Percentiles rank a stretch among this genome's conserved stretches.
phyloP scores from a whole-genome alignment of 2,329 filamentous ascomycete genomes.

The Paecilomyces sp. region DNA sequence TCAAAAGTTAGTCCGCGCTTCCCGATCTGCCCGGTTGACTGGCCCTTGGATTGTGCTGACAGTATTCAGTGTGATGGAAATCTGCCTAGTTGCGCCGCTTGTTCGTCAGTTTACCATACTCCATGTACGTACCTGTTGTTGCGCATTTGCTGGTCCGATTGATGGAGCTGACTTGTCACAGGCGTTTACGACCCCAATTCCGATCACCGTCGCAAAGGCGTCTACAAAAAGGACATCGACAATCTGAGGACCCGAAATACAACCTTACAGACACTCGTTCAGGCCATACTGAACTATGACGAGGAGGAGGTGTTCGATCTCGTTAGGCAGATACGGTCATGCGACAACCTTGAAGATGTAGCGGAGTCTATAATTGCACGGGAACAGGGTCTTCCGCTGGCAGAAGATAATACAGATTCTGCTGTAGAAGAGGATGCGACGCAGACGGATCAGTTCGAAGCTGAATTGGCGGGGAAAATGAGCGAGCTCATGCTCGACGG shows the following conservation, averaged over 20 bases:
- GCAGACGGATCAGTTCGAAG: conserved; percentile 53
- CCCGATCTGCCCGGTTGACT: not conserved
- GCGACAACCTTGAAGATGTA: conserved; percentile 64
- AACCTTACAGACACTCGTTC: conserved; percentile 84
- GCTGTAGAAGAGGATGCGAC: conserved; percentile 32
- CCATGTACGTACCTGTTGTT: conserved; percentile 23
- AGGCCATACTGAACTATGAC: conserved; percentile 83
- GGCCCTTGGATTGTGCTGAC: not conserved
- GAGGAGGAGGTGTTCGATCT: conserved; percentile 79
- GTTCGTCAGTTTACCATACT: conserved; percentile 73
- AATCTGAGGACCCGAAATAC: conserved; percentile 78
- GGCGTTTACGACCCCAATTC: conserved; percentile 95
- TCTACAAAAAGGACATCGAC: conserved; percentile 91
- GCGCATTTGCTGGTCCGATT: not conserved
- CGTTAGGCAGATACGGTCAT: conserved; percentile 80
- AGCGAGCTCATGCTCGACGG: conserved; percentile 83
- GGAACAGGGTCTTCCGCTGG: conserved; percentile 41
- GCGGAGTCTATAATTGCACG: conserved; percentile 52
- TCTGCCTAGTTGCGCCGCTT: conserved; percentile 87
- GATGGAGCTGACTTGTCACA: conserved; percentile 35
- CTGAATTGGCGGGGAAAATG: conserved; percentile 85
- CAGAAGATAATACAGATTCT: conserved; percentile 24
- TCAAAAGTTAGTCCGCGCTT: conserved; percentile 50
- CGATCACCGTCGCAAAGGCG: conserved; percentile 91
- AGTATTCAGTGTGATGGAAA: conserved; percentile 70